Percentiles rank a stretch among this genome's conserved stretches.
Evolutionary conservation across 805 yeast genomes (phyloP).

Genomic region (Saccharomycopsis sp.): DNA sequence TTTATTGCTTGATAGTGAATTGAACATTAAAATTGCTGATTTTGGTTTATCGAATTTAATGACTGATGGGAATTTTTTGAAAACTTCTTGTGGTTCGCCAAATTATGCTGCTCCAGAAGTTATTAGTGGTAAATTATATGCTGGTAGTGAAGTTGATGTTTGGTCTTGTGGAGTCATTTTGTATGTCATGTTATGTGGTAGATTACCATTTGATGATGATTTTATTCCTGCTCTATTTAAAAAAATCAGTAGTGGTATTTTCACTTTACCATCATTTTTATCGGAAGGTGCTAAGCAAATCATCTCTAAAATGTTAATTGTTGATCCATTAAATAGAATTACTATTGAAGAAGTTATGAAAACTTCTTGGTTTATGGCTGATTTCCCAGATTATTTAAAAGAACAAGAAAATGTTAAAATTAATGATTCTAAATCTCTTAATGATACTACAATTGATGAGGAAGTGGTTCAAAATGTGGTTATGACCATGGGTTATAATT

Average conservation of each 20-base stretch:
- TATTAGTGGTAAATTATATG: conserved; percentile 85
- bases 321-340: conserved; percentile 86
- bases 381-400: conserved; percentile 63
- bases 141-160: conserved; percentile 97
- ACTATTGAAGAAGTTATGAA: conserved; percentile 87
- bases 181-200: conserved; percentile 92
- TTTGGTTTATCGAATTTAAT: conserved; percentile 70
- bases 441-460: conserved; percentile 49
- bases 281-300: conserved; percentile 78
- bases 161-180: conserved; percentile 96
- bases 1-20: conserved; percentile 73
- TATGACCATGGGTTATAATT: conserved; percentile 81
- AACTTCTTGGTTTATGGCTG: conserved; percentile 86
- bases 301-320: conserved; percentile 84
- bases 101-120: conserved; percentile 98
- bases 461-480: conserved; percentile 65
- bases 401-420: conserved; percentile 8
- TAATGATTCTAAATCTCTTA: background rate
- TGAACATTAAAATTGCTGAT: conserved; percentile 93
- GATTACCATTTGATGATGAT: conserved; percentile 94
- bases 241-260: conserved; percentile 87
- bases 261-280: conserved; percentile 77
- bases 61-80: conserved; percentile 95
- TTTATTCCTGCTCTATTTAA: conserved; percentile 90
- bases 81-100: conserved; percentile 94